Evolutionary conservation across 371 early-diverging fungal genomes (phyloP), one percentile per base, ranked within the genome.

Genomic region (Apophysomyces sp.): DNA sequence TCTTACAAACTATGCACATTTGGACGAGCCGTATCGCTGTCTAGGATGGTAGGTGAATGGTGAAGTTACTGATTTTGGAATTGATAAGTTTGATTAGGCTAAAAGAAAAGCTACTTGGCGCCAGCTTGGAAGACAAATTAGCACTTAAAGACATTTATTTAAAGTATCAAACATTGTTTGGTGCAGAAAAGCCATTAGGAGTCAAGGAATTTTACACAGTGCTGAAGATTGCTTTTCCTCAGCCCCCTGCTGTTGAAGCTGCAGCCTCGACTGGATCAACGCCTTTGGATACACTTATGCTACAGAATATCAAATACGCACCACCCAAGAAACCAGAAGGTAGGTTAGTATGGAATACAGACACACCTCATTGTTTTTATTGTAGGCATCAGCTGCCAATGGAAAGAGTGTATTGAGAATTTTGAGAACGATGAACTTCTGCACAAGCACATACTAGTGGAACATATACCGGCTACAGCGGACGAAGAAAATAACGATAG

Each of bases 11-110:
- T 80, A 80, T 60, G 57, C 60, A 7, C 52, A 80, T 58, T 39
- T 80, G 30, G 78, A 82, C 58, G 80, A 82, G 57, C 82, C 82
- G 6, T 82, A 77, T 53, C 72, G 82, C 16, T 82, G 82, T 60
- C 66, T 82, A 31, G 82, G 82, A 60, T 82, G 82, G 81, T 78
- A 74, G 67, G 12, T 11, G 37, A 30, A 54, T 29, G 31, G 29
- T 4, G 27, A 27, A 21, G 18, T n/a, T n/a, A n/a, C n/a, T n/a
- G n/a, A 34, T 11, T 34, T 13, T 34, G 34, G 34, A 34, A 34
- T 34, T 34, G 13, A 34, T 8, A 34, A 34, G 34, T 30, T 9
- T 28, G 59, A 18, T 49, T 44, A 79, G 80, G 81, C 55, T 82
- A 4, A 82, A 77, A 41, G 76, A 82, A 39, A 75, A 68, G 41